Evolutionary conservation across 2,329 filamentous ascomycete species (phyloP), one percentile per base, ranked within the genome.

Genomic region (Xylaria sp.): DNA sequence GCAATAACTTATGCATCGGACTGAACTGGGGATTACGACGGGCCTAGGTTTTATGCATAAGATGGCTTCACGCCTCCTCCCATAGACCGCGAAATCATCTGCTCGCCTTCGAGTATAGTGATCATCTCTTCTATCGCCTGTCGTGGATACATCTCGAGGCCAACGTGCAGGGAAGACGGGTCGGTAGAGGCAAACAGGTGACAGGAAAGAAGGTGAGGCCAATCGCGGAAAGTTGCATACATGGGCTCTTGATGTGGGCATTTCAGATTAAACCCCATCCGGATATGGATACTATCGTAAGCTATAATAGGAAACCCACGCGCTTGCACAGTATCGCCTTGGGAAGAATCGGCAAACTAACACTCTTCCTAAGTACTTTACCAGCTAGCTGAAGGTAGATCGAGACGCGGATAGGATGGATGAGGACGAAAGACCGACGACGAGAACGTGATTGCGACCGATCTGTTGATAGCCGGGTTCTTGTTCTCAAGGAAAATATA

Each of bases 181-280:
- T 50, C 27, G 17, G 27, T n/a, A 53, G 29, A 36, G 29, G 17
- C 17, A 10, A 31, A 53, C 4, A 31, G 31, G 31, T 36, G 7
- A 36, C 11, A 53, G 10, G 15, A 25, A 13, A 29, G 1, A 10
- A 25, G 25, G 20, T 29, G 45, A 29, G 22, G 42, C 45, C 45
- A 29, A 27, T 49, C 45, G 45, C 45, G 45, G 25, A 49, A 49
- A 49, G 45, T 49, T 49, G 45, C 45, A 49, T 9, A 17, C 25
- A 6, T 31, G 15, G 3, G 4, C 1, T 49, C 45, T 27, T 25
- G 45, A 49, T 49, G 45, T 49, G 45, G 45, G 45, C 25, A 20
- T 3, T 29, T 49, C 45, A 5, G 20, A 27, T 49, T 29, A 9
- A 29, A 6, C 22, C 25, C 25, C 36, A 39, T 39, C 29, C n/a